Conservation (phyloP, 139 green algal species). For the Yamagishiella unicocca region DNA sequence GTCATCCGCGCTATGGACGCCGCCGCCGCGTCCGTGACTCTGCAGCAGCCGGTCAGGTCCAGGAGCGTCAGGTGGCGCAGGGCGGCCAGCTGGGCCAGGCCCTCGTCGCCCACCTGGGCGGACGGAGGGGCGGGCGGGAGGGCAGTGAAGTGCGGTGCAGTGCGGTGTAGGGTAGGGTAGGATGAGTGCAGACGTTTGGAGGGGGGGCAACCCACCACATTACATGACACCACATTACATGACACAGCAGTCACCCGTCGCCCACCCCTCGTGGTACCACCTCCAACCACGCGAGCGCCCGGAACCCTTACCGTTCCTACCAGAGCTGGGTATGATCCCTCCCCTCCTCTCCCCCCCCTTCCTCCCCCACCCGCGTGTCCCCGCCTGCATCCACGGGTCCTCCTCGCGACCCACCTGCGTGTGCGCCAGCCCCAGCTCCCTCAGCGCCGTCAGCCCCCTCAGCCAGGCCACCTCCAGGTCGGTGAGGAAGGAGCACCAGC, state of each 20-base stretch:
- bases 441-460: not conserved
- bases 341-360: not conserved
- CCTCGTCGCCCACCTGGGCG: slow-evolving; percentile 20
- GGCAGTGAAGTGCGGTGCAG: not conserved
- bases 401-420: slow-evolving; percentile 1
- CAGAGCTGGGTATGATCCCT: too few species aligned
- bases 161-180: not conserved
- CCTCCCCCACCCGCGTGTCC: not conserved
- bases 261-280: too few species aligned
- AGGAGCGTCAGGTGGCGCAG: not conserved
- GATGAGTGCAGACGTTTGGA: not conserved
- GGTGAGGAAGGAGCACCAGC: slow-evolving; percentile 32
- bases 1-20: not conserved
- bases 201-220: too few species aligned
- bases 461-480: slow-evolving; percentile 38
- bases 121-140: not conserved
- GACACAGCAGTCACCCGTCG: too few species aligned
- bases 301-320: too few species aligned
- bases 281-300: too few species aligned
- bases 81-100: not conserved
- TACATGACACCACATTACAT: too few species aligned
- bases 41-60: slow-evolving; percentile 23
- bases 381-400: not conserved
- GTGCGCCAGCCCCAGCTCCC: slow-evolving; percentile 31
- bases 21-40: not conserved